phyloP scores from a whole-genome alignment of 257 asterid species.

The Fraxinus quadrangulata region DNA sequence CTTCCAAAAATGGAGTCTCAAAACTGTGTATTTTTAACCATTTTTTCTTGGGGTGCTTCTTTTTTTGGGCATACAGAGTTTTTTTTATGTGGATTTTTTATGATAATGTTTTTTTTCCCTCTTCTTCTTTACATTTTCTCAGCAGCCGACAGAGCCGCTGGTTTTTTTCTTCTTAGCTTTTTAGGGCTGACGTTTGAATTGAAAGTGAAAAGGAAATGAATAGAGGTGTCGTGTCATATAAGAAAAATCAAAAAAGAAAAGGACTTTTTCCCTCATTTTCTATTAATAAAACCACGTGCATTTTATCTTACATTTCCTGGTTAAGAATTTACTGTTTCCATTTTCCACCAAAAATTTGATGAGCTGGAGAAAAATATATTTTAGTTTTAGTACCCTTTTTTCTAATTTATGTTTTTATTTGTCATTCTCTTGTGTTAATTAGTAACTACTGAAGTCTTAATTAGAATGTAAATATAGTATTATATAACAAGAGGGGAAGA shows the following conservation, averaged over 20 bases:
- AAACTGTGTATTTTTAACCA: background rate
- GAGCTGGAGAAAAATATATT: conserved; percentile 24
- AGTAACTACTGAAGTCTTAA: background rate
- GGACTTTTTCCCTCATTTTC: background rate
- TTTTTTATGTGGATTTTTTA: background rate
- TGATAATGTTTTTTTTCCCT: background rate
- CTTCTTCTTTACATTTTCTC: background rate
- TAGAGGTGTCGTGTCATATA: conserved; percentile 31
- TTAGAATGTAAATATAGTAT: background rate
- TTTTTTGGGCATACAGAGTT: conserved; percentile 15
- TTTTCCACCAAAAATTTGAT: conserved; percentile 23
- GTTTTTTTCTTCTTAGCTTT: conserved; percentile 12
- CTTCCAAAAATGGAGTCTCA: background rate
- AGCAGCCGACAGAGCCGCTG: conserved; percentile 6
- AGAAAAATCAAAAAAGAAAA: background rate
- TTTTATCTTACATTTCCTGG: conserved; percentile 4
- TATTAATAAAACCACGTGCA: conserved; percentile 23
- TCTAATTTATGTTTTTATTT: background rate
- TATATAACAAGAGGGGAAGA: background rate
- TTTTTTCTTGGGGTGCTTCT: conserved; percentile 3
- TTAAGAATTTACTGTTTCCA: conserved; percentile 19
- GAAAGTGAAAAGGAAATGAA: conserved; percentile 1
- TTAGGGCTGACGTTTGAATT: conserved; percentile 32
- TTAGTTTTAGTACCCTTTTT: background rate
- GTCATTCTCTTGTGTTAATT: background rate